Evolutionary conservation across 2,329 filamentous ascomycete genomes (phyloP).

Genomic region (Colletotrichum sp.): DNA sequence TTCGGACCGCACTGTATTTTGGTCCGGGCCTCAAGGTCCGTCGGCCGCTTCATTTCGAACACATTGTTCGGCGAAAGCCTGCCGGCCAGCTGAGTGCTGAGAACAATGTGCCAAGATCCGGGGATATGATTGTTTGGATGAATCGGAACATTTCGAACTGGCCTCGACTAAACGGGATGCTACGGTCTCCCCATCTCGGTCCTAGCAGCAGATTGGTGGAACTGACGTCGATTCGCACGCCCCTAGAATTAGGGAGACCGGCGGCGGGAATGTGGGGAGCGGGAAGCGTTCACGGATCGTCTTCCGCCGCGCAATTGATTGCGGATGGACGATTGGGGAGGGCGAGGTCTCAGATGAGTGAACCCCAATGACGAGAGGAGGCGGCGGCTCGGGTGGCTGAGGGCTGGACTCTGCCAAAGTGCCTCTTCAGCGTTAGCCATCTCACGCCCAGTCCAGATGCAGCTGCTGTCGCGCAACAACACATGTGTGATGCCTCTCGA

Average conservation of each 20-base stretch:
- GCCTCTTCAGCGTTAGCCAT: not conserved
- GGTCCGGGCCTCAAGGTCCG: not conserved
- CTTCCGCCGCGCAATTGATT: slow-evolving; percentile 15
- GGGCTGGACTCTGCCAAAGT: not conserved
- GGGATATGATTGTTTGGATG: not conserved
- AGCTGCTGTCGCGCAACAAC: not conserved
- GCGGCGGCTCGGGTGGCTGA: not conserved
- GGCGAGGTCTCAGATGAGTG: not conserved
- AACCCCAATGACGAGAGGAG: not conserved
- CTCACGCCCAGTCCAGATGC: not conserved
- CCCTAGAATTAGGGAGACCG: slow-evolving; percentile 6
- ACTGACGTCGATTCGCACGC: not conserved
- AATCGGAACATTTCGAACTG: not conserved
- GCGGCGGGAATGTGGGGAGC: slow-evolving; percentile 14
- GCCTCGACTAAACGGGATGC: not conserved
- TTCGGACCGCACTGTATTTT: not conserved
- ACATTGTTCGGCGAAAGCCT: not conserved
- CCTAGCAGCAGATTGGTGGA: slow-evolving; percentile 17
- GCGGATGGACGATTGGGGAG: not conserved
- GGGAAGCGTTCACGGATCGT: slow-evolving; percentile 21
- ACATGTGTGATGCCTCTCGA: not conserved
- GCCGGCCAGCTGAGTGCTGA: not conserved
- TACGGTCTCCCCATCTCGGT: not conserved
- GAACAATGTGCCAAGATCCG: slow-evolving; percentile 11
- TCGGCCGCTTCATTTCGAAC: not conserved